phyloP scores from a whole-genome alignment of 441 rosid species.

The Daphne laureola region DNA sequence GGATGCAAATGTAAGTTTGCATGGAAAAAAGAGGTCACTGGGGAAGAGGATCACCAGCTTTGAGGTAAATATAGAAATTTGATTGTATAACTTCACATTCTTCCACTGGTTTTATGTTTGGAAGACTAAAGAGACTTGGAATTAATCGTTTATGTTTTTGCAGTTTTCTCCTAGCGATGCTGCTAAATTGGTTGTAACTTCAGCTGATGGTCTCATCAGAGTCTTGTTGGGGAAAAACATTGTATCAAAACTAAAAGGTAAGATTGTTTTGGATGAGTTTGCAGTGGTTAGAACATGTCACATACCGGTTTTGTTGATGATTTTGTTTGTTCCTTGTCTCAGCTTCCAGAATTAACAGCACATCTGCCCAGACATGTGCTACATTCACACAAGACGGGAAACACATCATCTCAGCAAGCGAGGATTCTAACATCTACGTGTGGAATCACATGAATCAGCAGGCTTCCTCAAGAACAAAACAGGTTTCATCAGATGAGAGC shows the following conservation, averaged over 20 bases:
- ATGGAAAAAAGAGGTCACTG: conserved; percentile 45
- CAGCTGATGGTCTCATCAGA: conserved; percentile 54
- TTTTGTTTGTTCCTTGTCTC: conserved; percentile 29
- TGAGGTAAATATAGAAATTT: conserved; percentile 25
- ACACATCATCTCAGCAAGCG: conserved; percentile 77
- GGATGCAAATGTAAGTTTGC: conserved; percentile 32
- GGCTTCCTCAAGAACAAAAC: conserved; percentile 27
- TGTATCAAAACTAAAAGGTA: conserved; percentile 51
- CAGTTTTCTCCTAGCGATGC: conserved; percentile 49
- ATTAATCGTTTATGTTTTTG: conserved; percentile 9
- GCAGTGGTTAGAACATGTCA: not conserved
- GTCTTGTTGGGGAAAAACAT: conserved; percentile 36
- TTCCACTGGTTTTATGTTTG: not conserved
- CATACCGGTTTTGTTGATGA: not conserved
- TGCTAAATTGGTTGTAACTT: conserved; percentile 51
- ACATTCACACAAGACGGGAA: conserved; percentile 73
- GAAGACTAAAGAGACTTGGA: conserved; percentile 5
- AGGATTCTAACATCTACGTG: conserved; percentile 67
- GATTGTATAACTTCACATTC: not conserved
- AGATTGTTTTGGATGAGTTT: conserved; percentile 4
- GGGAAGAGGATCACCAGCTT: conserved; percentile 58
- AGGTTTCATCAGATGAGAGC: conserved; percentile 57
- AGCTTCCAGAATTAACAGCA: conserved; percentile 22
- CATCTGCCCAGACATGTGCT: conserved; percentile 39
- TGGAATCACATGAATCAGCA: conserved; percentile 53